Evolutionary conservation across 768 basidiomycete species (phyloP).

Genomic region (Chalciporus chontae): DNA sequence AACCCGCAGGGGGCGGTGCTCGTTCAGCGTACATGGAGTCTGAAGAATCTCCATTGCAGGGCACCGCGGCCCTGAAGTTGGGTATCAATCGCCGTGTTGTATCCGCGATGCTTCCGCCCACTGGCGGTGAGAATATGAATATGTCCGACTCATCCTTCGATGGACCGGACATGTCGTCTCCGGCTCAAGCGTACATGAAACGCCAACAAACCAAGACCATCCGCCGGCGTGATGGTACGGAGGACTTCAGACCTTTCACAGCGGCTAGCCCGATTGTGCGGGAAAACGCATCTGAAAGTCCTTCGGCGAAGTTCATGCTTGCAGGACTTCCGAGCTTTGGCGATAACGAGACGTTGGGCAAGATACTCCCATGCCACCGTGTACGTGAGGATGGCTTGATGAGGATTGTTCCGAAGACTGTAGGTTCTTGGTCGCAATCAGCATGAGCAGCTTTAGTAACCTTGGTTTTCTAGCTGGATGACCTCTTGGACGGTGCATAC

Average conservation of each 20-base stretch:
- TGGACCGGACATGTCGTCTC: constrained; percentile 69
- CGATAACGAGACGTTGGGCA: constrained; percentile 89
- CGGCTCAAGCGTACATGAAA: constrained; percentile 76
- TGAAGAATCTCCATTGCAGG: constrained; percentile 30
- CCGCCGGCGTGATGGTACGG: constrained; percentile 76
- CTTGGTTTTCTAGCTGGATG: constrained; percentile 56
- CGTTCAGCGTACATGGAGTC: constrained; percentile 42
- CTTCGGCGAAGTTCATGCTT: constrained; percentile 51
- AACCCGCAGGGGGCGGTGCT: constrained; percentile 36
- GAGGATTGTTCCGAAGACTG: constrained; percentile 79
- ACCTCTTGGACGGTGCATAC: constrained; percentile 74
- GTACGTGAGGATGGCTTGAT: constrained; percentile 95
- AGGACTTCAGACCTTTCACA: constrained; percentile 74
- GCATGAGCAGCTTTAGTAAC: background rate
- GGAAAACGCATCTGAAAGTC: constrained; percentile 49
- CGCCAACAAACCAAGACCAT: constrained; percentile 77
- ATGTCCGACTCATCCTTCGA: constrained; percentile 52
- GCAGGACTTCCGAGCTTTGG: constrained; percentile 79
- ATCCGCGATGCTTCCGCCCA: constrained; percentile 60
- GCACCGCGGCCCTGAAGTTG: constrained; percentile 23
- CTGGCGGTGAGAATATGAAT: constrained; percentile 43
- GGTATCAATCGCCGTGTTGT: constrained; percentile 68
- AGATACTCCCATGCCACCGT: constrained; percentile 89
- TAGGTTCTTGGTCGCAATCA: constrained; percentile 37
- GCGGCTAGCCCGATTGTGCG: constrained; percentile 53